A percentile compares a stretch with the other conserved stretches of the same genome.
These are phyloP conservation scores for Trametes polyzona DNA, from an alignment of 1,284 basidiomycete genomes.

Conservation along the genomic window DNA sequence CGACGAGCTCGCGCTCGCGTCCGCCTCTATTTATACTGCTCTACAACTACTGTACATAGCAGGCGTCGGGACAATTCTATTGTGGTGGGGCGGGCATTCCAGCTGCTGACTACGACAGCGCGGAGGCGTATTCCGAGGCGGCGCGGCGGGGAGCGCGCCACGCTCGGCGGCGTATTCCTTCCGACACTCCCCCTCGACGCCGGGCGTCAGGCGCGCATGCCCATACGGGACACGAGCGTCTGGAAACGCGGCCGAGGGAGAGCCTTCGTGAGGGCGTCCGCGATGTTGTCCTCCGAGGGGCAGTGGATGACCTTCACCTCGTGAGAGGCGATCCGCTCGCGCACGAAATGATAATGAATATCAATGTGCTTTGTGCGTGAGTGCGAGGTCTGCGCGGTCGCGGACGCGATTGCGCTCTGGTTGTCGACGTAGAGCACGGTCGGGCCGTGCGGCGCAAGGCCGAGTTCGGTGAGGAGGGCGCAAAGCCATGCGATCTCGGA, in stretches of 20 bases:
- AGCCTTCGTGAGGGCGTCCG: constrained; percentile 36
- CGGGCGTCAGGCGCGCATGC: neutral
- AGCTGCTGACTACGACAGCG: too few species aligned
- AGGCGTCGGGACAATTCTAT: too few species aligned
- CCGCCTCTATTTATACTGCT: too few species aligned
- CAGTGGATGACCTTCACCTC: constrained; percentile 28
- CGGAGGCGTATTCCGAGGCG: too few species aligned
- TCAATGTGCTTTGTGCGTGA: constrained; percentile 49
- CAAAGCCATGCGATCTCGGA: constrained; percentile 27
- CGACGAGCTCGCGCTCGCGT: too few species aligned
- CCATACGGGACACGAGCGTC: neutral
- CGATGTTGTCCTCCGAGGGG: constrained; percentile 31
- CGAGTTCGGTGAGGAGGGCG: constrained; percentile 23
- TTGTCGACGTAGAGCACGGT: constrained; percentile 1
- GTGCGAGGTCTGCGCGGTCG: constrained; percentile 16
- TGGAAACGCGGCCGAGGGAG: constrained; percentile 9
- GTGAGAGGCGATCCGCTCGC: constrained; percentile 31
- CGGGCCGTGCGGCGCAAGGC: neutral
- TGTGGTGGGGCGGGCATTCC: too few species aligned
- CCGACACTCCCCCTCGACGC: neutral
- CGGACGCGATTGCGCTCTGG: neutral
- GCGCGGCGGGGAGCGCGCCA: too few species aligned
- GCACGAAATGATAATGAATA: constrained; percentile 41
- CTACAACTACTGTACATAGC: too few species aligned
- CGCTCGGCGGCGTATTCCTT: too few species aligned